These are phyloP conservation scores for Cryphonectria radicalis DNA, from an alignment of 2,329 filamentous ascomycete genomes.

Conservation along the genomic window DNA sequence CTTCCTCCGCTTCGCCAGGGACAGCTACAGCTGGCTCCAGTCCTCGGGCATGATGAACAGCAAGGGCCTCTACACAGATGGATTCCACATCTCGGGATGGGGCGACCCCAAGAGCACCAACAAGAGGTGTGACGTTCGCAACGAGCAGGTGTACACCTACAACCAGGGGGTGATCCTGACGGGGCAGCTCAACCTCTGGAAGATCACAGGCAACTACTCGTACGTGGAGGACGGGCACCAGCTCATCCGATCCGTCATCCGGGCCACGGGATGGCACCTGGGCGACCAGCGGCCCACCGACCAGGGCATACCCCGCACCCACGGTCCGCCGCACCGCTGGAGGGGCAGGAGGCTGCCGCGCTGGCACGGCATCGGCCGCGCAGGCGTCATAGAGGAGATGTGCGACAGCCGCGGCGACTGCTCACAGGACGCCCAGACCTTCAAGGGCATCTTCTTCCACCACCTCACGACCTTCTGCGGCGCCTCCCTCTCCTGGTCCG, in stretches of 20 bases:
- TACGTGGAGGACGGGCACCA: slow-evolving; percentile 81
- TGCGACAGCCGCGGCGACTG: slow-evolving; percentile 79
- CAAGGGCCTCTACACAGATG: slow-evolving; percentile 79
- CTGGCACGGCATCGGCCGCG: slow-evolving; percentile 78
- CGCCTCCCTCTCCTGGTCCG: slow-evolving; percentile 52
- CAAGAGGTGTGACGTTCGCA: slow-evolving; percentile 75
- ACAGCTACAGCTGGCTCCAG: slow-evolving; percentile 81
- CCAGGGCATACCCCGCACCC: slow-evolving; percentile 32
- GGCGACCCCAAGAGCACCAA: slow-evolving; percentile 64
- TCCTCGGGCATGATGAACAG: slow-evolving; percentile 79
- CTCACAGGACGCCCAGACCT: slow-evolving; percentile 83
- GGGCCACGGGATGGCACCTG: slow-evolving; percentile 76
- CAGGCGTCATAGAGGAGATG: slow-evolving; percentile 80
- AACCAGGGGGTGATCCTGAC: slow-evolving; percentile 92
- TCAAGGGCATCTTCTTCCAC: slow-evolving; percentile 95
- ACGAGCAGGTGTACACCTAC: slow-evolving; percentile 93
- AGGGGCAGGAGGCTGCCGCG: slow-evolving; percentile 45
- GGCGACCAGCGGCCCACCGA: slow-evolving; percentile 48
- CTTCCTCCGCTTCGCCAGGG: slow-evolving; percentile 74
- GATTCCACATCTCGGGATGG: slow-evolving; percentile 80
- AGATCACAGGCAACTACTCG: slow-evolving; percentile 70
- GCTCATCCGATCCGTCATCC: slow-evolving; percentile 75
- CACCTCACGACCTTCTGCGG: slow-evolving; percentile 81
- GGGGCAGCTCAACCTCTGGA: slow-evolving; percentile 79
- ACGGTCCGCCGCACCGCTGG: slow-evolving; percentile 32